phyloP scores from a whole-genome alignment of 2,329 filamentous ascomycete species.

The Pseudogymnoascus sp. region DNA sequence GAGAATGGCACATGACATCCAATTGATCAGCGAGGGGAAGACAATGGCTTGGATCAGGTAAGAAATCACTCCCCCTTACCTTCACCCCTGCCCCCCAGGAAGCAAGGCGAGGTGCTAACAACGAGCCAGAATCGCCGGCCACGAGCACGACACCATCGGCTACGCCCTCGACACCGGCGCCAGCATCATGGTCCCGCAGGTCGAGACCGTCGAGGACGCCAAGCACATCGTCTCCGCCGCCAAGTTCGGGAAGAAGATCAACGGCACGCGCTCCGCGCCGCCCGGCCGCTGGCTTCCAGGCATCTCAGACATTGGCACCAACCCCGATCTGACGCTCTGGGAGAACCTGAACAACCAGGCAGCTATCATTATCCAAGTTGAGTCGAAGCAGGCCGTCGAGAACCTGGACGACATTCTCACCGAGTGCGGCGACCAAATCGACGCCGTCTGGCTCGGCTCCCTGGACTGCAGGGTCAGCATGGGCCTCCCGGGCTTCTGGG shows the following conservation, averaged over 20 bases:
- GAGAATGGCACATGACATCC: slow-evolving; percentile 39
- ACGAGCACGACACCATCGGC: slow-evolving; percentile 39
- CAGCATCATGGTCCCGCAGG: slow-evolving; percentile 39
- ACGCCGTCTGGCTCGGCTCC: slow-evolving; percentile 39
- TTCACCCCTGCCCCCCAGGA: background rate
- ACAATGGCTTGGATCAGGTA: slow-evolving; percentile 39
- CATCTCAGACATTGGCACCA: slow-evolving; percentile 31
- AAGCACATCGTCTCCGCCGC: slow-evolving; percentile 35
- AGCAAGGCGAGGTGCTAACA: background rate
- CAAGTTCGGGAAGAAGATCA: slow-evolving; percentile 35
- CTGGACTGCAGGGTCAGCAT: slow-evolving; percentile 39
- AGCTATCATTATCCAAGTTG: slow-evolving; percentile 42
- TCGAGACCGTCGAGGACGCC: slow-evolving; percentile 40
- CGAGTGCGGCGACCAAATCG: slow-evolving; percentile 35
- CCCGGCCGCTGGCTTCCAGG: slow-evolving; percentile 35
- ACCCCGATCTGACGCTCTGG: slow-evolving; percentile 29
- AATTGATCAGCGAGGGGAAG: slow-evolving; percentile 38
- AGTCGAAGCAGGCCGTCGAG: slow-evolving; percentile 34
- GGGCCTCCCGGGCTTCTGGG: slow-evolving; percentile 31
- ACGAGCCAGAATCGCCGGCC: slow-evolving; percentile 32
- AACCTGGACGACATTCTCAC: slow-evolving; percentile 44
- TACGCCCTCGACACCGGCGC: slow-evolving; percentile 42
- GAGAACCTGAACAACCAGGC: slow-evolving; percentile 39
- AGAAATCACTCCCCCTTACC: slow-evolving; percentile 4
- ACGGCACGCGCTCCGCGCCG: slow-evolving; percentile 38